Conservation (phyloP, 148 eudicot species). For the Rhododendron griersonianum region DNA sequence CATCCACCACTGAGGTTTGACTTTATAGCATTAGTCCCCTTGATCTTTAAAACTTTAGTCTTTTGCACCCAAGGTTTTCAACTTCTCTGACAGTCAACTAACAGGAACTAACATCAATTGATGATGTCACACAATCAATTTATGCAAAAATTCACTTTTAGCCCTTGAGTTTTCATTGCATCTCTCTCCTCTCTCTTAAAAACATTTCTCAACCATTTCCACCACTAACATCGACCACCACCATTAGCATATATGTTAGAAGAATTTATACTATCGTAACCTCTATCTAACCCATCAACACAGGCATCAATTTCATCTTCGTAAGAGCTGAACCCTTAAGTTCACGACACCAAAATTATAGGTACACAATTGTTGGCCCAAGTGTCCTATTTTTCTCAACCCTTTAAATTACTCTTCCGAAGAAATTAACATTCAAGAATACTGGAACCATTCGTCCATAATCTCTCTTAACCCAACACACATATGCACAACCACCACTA, state of each 20-base stretch:
- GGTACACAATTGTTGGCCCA: background rate
- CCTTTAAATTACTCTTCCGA: background rate
- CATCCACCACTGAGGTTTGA: background rate
- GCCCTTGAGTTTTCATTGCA: background rate
- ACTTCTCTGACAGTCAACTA: background rate
- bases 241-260: background rate
- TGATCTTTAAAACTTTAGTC: background rate
- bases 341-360: background rate
- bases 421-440: background rate
- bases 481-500: background rate
- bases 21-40: background rate
- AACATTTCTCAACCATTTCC: background rate
- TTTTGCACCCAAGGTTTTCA: background rate
- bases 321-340: background rate
- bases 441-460: background rate
- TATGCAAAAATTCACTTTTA: background rate
- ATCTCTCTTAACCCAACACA: background rate
- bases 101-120: background rate
- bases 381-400: background rate
- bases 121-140: background rate
- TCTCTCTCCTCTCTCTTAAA: background rate
- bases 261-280: background rate
- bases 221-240: background rate
- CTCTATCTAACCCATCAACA: background rate
- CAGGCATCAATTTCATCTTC: background rate